Percentiles rank a stretch among this genome's conserved stretches.
phyloP scores from a whole-genome alignment of 345 rosid genomes.

The Murraya koenigii region DNA sequence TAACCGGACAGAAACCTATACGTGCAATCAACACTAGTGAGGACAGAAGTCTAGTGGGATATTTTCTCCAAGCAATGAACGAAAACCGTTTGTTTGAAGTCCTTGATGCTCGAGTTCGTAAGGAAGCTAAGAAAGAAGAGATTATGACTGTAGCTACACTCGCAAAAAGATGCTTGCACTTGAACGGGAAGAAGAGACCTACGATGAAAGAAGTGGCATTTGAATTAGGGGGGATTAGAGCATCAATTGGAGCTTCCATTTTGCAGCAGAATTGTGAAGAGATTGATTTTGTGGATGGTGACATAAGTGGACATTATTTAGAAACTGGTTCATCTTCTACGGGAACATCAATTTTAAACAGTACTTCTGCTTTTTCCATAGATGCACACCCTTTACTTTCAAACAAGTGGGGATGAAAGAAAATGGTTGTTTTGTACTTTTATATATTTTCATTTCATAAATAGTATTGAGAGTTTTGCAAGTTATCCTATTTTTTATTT shows the following conservation, averaged over 20 bases:
- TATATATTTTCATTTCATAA: too few species aligned
- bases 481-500: too few species aligned
- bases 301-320: neutral
- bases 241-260: neutral
- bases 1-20: neutral
- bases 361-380: neutral
- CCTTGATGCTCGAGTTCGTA: conserved; percentile 8
- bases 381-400: neutral
- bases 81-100: conserved; percentile 3
- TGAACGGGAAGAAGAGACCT: neutral
- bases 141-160: neutral
- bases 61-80: conserved; percentile 11
- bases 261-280: neutral
- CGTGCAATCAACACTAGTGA: neutral
- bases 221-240: conserved; percentile 7
- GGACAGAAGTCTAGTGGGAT: neutral
- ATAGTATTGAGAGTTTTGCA: too few species aligned
- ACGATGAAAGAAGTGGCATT: conserved; percentile 15
- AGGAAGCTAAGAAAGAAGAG: conserved; percentile 10
- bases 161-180: neutral
- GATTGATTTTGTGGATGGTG: neutral
- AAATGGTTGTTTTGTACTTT: too few species aligned
- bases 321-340: neutral
- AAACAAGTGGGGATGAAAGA: neutral
- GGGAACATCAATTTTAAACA: neutral